Conservation (phyloP, 352 stramenopile species). For the Globisporangium radiosum region DNA sequence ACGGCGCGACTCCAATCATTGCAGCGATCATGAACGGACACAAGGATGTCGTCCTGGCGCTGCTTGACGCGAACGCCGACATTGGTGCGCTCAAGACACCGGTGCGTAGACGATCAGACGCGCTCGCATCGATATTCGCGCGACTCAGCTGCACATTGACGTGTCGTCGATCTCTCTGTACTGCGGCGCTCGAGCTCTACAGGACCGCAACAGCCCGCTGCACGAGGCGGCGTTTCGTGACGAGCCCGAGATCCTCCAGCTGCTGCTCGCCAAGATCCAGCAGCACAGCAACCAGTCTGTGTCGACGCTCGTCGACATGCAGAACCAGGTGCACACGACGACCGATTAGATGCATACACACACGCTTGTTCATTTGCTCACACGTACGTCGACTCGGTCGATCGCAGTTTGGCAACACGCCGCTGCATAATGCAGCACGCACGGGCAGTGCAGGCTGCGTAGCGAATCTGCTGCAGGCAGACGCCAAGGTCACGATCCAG, state of each 20-base stretch:
- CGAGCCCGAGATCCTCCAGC: constrained; percentile 39
- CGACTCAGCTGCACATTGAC: too few relatives aligned
- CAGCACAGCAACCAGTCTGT: constrained; percentile 29
- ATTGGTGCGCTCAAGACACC: constrained; percentile 63
- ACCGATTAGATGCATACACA: not conserved
- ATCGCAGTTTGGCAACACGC: constrained; percentile 72
- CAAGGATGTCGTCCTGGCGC: constrained; percentile 36
- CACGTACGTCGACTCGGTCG: not conserved
- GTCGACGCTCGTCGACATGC: constrained; percentile 37
- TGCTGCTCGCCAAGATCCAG: constrained; percentile 47
- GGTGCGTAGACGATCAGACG: constrained; percentile 15
- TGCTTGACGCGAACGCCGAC: constrained; percentile 55
- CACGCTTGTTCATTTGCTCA: not conserved
- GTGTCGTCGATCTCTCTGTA: too few relatives aligned
- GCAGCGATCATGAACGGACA: constrained; percentile 63
- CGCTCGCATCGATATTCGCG: too few relatives aligned
- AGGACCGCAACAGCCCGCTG: constrained; percentile 73
- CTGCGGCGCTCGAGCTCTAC: not conserved
- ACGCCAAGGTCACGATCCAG: constrained; percentile 30
- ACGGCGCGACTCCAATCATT: constrained; percentile 64
- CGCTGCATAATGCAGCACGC: constrained; percentile 64
- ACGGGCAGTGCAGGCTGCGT: constrained; percentile 47
- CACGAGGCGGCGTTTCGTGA: constrained; percentile 60
- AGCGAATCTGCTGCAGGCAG: constrained; percentile 37
- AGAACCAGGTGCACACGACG: constrained; percentile 38